A percentile compares a stretch with the other conserved stretches of the same genome.
phyloP scores from a whole-genome alignment of 305 asterid genomes.

The Lippia alba region DNA sequence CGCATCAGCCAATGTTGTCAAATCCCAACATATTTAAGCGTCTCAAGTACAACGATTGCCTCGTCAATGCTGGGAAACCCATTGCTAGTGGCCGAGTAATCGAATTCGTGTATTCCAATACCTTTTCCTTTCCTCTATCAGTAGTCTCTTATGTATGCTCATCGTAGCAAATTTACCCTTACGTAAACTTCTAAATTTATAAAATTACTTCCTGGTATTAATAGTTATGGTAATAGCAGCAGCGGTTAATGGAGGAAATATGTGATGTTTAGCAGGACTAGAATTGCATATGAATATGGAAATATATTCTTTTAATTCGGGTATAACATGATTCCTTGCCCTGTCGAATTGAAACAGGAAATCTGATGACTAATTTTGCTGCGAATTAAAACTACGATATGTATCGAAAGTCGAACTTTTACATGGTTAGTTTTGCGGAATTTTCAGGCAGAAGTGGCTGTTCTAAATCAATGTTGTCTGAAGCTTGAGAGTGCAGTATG shows the following conservation, averaged over 20 bases:
- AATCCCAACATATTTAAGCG: slow-evolving; percentile 5
- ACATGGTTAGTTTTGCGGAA: slow-evolving; percentile 3
- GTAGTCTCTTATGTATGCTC: slow-evolving; percentile 27
- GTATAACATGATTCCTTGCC: neutral
- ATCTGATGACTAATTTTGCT: neutral
- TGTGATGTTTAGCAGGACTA: neutral
- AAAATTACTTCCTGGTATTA: too few relatives aligned
- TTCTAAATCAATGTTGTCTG: slow-evolving; percentile 56
- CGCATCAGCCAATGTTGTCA: slow-evolving; percentile 15
- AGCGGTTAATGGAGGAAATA: too few relatives aligned
- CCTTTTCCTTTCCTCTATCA: slow-evolving; percentile 12
- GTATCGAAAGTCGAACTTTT: neutral
- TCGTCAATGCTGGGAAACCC: slow-evolving; percentile 27
- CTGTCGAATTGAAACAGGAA: too few relatives aligned
- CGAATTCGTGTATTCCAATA: slow-evolving; percentile 20
- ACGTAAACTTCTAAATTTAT: neutral
- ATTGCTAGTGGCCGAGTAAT: slow-evolving; percentile 1
- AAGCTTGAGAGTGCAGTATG: slow-evolving; percentile 26
- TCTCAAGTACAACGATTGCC: slow-evolving; percentile 16
- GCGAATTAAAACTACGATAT: too few relatives aligned
- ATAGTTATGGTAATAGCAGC: too few relatives aligned
- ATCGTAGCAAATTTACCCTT: slow-evolving; percentile 4
- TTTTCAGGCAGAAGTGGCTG: slow-evolving; percentile 56
- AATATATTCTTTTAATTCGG: neutral
- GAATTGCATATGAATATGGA: neutral